phyloP scores from a whole-genome alignment of 1,284 basidiomycete genomes.

The Moesziomyces antarcticus region DNA sequence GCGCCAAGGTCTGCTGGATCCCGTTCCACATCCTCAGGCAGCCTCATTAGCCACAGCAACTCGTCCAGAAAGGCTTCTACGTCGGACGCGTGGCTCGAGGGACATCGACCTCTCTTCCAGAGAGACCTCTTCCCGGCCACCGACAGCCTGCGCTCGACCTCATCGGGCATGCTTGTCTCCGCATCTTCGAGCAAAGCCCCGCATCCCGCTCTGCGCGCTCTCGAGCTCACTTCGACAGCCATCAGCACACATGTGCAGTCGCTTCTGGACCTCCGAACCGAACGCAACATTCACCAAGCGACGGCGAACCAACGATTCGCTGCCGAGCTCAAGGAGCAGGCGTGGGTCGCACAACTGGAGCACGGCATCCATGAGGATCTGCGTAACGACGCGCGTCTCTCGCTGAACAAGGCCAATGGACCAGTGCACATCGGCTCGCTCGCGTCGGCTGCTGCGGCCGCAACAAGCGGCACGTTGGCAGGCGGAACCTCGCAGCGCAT shows the following conservation, averaged over 20 bases:
- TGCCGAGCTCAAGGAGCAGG: conserved; percentile 20
- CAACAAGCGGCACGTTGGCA: conserved; percentile 11
- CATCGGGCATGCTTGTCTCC: conserved; percentile 22
- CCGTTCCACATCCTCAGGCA: conserved; percentile 22
- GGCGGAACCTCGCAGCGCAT: conserved; percentile 22
- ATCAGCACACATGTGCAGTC: conserved; percentile 36
- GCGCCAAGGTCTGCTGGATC: conserved; percentile 6
- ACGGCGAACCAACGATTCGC: conserved; percentile 12
- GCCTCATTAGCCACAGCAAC: conserved; percentile 1
- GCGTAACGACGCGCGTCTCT: conserved; percentile 33
- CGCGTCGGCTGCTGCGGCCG: conserved; percentile 22
- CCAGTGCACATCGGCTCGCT: conserved; percentile 25
- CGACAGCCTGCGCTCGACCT: conserved; percentile 30
- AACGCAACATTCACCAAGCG: conserved; percentile 24
- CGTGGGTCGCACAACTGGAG: conserved; percentile 26
- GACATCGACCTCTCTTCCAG: conserved; percentile 41
- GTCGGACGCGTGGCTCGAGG: conserved; percentile 35
- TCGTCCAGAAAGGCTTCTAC: conserved; percentile 5
- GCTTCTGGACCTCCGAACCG: conserved; percentile 37
- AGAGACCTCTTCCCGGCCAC: conserved; percentile 51
- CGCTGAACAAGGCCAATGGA: conserved; percentile 40
- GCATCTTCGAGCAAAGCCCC: conserved; percentile 15
- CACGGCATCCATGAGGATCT: conserved; percentile 28
- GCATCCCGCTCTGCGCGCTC: conserved; percentile 43
- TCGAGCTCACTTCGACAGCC: conserved; percentile 20